phyloP scores from a whole-genome alignment of 176 grass and related monocot genomes.

The Bolboschoenus planiculmis region DNA sequence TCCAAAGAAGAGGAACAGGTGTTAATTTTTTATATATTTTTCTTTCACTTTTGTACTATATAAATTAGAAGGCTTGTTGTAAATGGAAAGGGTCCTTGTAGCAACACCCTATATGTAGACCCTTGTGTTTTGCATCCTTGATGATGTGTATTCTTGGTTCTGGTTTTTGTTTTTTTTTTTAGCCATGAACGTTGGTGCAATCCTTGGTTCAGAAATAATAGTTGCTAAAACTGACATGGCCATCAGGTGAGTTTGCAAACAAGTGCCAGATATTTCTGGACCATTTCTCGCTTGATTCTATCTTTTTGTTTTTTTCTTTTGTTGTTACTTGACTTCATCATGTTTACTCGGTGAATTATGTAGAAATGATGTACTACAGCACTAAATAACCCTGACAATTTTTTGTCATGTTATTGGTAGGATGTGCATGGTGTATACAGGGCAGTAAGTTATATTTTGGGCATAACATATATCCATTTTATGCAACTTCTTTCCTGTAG shows the following conservation, averaged over 20 bases:
- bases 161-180: not conserved
- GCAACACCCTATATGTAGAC: not conserved
- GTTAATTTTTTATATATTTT: not conserved
- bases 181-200: not conserved
- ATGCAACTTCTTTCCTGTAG: slow-evolving; percentile 33
- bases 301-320: not conserved
- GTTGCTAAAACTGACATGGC: not conserved
- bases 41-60: not conserved
- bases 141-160: not conserved
- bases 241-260: not conserved
- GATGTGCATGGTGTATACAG: not conserved
- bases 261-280: not conserved
- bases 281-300: not conserved
- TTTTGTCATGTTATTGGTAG: not conserved
- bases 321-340: not conserved
- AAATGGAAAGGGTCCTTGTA: not conserved
- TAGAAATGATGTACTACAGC: not conserved
- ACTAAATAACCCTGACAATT: not conserved
- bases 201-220: not conserved
- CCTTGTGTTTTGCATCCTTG: not conserved
- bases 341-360: not conserved
- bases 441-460: not conserved
- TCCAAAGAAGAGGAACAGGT: slow-evolving; percentile 99
- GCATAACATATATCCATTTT: not conserved
- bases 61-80: not conserved